phyloP scores from a whole-genome alignment of 2,329 filamentous ascomycete species.

The Ciborinia camelliae region DNA sequence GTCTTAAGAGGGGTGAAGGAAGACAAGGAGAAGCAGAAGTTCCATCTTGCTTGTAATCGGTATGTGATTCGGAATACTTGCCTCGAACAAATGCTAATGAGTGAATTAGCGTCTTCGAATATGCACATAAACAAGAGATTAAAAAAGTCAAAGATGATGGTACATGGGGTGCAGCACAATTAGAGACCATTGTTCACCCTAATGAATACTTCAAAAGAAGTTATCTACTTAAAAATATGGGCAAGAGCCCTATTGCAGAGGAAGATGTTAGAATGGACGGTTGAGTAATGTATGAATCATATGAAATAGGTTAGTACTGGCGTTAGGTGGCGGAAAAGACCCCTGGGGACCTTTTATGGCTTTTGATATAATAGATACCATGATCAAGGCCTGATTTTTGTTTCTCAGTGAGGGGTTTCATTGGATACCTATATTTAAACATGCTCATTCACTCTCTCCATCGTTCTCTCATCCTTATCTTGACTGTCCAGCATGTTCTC shows the following conservation, averaged over 20 bases:
- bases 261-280: slow-evolving; percentile 18
- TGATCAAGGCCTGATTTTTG: background rate
- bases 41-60: slow-evolving; percentile 94
- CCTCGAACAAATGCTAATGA: slow-evolving; percentile 7
- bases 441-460: background rate
- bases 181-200: slow-evolving; percentile 94
- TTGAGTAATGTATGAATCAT: slow-evolving; percentile 9
- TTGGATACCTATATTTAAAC: background rate
- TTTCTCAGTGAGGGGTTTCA: background rate
- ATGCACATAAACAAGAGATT: slow-evolving; percentile 74
- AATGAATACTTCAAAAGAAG: slow-evolving; percentile 98
- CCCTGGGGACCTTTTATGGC: background rate
- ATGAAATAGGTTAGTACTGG: slow-evolving; percentile 13
- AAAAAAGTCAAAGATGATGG: slow-evolving; percentile 73
- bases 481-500: background rate
- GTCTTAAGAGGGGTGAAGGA: slow-evolving; percentile 79
- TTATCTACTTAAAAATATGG: slow-evolving; percentile 80
- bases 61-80: slow-evolving; percentile 39
- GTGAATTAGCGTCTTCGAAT: slow-evolving; percentile 73
- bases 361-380: background rate
- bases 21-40: slow-evolving; percentile 84
- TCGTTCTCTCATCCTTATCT: background rate
- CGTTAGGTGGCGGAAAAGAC: background rate
- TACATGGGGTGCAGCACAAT: slow-evolving; percentile 67
- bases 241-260: slow-evolving; percentile 24